Evolutionary conservation across 805 yeast species (phyloP).

Genomic region (Cyberlindnera xylosilytica): DNA sequence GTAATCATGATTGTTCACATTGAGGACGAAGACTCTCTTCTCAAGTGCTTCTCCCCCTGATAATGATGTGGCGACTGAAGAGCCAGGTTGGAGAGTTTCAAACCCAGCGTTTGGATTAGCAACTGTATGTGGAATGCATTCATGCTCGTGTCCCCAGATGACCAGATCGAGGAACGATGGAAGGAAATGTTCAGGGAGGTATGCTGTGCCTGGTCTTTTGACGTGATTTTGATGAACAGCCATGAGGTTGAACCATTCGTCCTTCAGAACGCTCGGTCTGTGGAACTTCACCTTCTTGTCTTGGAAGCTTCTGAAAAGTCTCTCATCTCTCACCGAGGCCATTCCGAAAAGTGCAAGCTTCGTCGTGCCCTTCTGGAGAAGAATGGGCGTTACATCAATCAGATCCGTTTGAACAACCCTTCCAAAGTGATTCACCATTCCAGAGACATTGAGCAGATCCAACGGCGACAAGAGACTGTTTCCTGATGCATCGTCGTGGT

Average conservation of each 20-base stretch:
- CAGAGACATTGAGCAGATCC: constrained; percentile 78
- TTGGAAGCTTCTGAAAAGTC: constrained; percentile 77
- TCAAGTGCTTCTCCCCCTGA: constrained; percentile 78
- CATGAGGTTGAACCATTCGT: constrained; percentile 80
- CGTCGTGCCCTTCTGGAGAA: constrained; percentile 80
- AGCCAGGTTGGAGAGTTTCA: constrained; percentile 86
- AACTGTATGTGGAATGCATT: constrained; percentile 72
- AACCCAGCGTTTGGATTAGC: constrained; percentile 56
- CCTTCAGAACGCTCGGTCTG: constrained; percentile 55
- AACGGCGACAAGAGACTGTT: constrained; percentile 77
- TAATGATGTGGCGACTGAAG: constrained; percentile 88
- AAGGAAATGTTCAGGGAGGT: constrained; percentile 78
- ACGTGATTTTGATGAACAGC: constrained; percentile 88
- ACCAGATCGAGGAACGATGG: constrained; percentile 82
- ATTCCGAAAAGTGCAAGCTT: constrained; percentile 85
- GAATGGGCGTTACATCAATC: constrained; percentile 69
- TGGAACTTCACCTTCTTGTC: constrained; percentile 78
- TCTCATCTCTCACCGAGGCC: constrained; percentile 85
- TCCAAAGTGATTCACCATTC: constrained; percentile 88
- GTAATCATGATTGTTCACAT: constrained; percentile 55
- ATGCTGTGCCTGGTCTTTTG: constrained; percentile 74
- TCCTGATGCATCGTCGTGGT: constrained; percentile 96
- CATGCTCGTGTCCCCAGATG: constrained; percentile 98
- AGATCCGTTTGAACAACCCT: constrained; percentile 71
- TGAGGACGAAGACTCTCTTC: constrained; percentile 72